Evolutionary conservation across 2,329 filamentous ascomycete genomes (phyloP), one percentile per base, ranked within the genome.

Genomic region (Didymella exigua): DNA sequence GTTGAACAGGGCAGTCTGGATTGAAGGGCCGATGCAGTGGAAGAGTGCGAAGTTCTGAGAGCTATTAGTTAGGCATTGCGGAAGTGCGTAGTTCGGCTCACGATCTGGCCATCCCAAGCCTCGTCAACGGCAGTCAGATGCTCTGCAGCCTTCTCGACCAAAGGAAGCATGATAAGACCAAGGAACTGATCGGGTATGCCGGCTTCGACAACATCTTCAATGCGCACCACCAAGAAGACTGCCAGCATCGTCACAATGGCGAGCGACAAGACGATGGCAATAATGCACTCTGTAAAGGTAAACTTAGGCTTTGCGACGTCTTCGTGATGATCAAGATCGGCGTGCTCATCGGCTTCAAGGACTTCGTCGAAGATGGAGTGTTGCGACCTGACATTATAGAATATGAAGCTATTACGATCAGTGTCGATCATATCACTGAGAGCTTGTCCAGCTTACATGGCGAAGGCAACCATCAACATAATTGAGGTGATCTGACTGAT

Each of bases 1-100:
- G 70, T 96, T 96, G 70, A 96, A 87, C 13, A 96, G 84, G 0
- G 92, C 91, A 0, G 93, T 96, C 76, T 96, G 93, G 53, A 96
- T 88, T 0, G 90, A 93, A 1, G 91, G 88, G 21, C 90, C 91
- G 23, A 96, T 86, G 58, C 93, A 90, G 73, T 96, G 91, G 49
- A 90, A 89, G 14, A 95, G 82, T 0, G 91, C 90, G 71, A 93
- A 88, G 76, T 95, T 93, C 82, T 71, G 19, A 13, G 1, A 7
- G 4, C 11, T 16, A 34, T 65, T 30, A 62, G 53, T 18, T 6
- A 23, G 0, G 7, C 3, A 16, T 13, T 9, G 5, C 23, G 13
- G 21, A 10, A 3, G 10, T 30, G 2, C 7, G 11, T 16, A 7
- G 4, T 13, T 3, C 1, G 16, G 53, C 58, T 26, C 55, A 71